phyloP scores from a whole-genome alignment of 805 yeast species.

The Ogataea pini region DNA sequence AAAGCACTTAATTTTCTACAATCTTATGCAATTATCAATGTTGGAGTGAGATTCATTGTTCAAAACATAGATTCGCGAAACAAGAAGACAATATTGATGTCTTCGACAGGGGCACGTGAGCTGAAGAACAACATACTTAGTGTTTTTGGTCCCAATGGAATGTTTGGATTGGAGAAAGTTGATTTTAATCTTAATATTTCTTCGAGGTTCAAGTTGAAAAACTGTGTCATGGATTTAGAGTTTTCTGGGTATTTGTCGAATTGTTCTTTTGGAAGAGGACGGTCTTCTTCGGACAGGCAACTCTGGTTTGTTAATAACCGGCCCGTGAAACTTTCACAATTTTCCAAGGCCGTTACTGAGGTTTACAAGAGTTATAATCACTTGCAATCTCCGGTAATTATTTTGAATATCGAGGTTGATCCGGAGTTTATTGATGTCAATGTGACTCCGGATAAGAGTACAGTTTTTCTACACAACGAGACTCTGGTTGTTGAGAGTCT shows the following conservation, averaged over 20 bases:
- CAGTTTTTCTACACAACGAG: slow-evolving; percentile 70
- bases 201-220: slow-evolving; percentile 26
- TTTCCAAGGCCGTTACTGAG: slow-evolving; percentile 67
- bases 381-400: slow-evolving; percentile 70
- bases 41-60: slow-evolving; percentile 60
- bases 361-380: slow-evolving; percentile 70
- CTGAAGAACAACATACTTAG: slow-evolving; percentile 61
- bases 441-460: slow-evolving; percentile 88
- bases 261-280: slow-evolving; percentile 76
- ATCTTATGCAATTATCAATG: slow-evolving; percentile 63
- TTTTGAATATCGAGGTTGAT: slow-evolving; percentile 58
- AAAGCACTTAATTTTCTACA: slow-evolving; percentile 66
- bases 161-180: slow-evolving; percentile 57
- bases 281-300: slow-evolving; percentile 75
- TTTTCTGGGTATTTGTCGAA: slow-evolving; percentile 70
- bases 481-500: slow-evolving; percentile 54
- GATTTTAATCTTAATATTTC: slow-evolving; percentile 42
- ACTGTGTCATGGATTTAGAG: slow-evolving; percentile 36
- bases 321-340: slow-evolving; percentile 61
- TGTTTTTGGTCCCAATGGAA: slow-evolving; percentile 70
- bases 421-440: slow-evolving; percentile 71
- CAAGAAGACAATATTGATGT: slow-evolving; percentile 54
- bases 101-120: slow-evolving; percentile 53
- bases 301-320: slow-evolving; percentile 70
- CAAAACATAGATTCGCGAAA: slow-evolving; percentile 50